Evolutionary conservation across 2,329 filamentous ascomycete species (phyloP).

Genomic region (Pseudogymnoascus sp.): DNA sequence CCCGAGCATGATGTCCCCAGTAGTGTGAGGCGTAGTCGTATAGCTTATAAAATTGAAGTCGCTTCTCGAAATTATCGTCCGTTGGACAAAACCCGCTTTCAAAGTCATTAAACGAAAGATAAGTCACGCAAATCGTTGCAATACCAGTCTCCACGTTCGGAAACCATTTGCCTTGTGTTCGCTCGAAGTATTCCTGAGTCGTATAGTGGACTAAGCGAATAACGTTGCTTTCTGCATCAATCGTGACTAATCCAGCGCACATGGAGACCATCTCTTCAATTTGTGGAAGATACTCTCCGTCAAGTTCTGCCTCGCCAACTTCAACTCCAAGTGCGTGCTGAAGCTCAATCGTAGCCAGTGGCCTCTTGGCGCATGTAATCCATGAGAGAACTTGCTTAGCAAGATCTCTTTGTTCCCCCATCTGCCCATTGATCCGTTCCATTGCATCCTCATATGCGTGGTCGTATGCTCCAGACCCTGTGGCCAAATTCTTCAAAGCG

Average conservation of each 20-base stretch:
- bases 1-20: conserved; percentile 19
- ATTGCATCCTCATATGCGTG: conserved; percentile 25
- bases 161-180: conserved; percentile 11
- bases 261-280: conserved; percentile 13
- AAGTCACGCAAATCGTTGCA: conserved; percentile 20
- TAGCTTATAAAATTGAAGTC: conserved; percentile 11
- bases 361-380: conserved; percentile 18
- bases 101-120: conserved; percentile 28
- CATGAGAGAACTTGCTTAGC: conserved; percentile 27
- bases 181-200: conserved; percentile 37
- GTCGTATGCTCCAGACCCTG: conserved; percentile 17
- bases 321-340: conserved; percentile 30
- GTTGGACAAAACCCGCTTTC: conserved; percentile 13
- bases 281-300: conserved; percentile 19
- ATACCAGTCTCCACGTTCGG: conserved; percentile 13
- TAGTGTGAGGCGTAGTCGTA: conserved; percentile 17
- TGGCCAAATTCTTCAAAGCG: conserved; percentile 26
- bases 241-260: conserved; percentile 20
- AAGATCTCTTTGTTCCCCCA: conserved; percentile 19
- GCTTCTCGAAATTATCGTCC: conserved; percentile 10
- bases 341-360: conserved; percentile 25
- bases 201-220: conserved; percentile 23
- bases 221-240: conserved; percentile 19
- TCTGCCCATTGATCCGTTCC: conserved; percentile 28
- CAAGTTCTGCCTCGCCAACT: conserved; percentile 15